phyloP scores from a whole-genome alignment of 495 filamentous ascomycete species.

The Podospora australis region DNA sequence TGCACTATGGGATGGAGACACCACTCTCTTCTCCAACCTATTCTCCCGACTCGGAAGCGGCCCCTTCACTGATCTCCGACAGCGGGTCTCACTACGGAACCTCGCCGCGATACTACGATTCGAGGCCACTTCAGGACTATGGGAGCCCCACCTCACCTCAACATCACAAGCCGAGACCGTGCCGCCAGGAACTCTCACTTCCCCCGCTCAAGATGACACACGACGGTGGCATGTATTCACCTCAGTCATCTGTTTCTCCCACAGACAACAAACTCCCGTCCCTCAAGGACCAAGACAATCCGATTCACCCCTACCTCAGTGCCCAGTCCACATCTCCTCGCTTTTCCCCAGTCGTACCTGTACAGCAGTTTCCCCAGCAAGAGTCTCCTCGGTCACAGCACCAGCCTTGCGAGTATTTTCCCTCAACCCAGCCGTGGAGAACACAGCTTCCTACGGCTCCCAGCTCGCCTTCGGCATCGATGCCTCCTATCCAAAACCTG shows the following conservation, averaged over 20 bases:
- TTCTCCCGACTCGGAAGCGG: slow-evolving; percentile 20
- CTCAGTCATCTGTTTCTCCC: not conserved
- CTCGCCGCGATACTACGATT: slow-evolving; percentile 1
- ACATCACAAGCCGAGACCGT: too few relatives aligned
- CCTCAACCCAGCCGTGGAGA: slow-evolving; percentile 21
- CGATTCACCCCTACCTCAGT: not conserved
- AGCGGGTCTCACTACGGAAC: slow-evolving; percentile 15
- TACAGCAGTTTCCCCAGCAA: too few relatives aligned
- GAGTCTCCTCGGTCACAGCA: too few relatives aligned
- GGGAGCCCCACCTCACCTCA: too few relatives aligned
- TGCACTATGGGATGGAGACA: slow-evolving; percentile 10
- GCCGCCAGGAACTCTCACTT: too few relatives aligned
- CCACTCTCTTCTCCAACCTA: slow-evolving; percentile 18
- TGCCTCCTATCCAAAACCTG: not conserved
- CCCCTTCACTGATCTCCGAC: slow-evolving; percentile 25
- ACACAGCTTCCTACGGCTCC: slow-evolving; percentile 27
- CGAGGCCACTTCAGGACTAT: too few relatives aligned
- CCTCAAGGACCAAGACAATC: not conserved
- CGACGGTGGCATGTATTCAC: not conserved
- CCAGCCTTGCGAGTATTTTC: not conserved
- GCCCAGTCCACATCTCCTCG: too few relatives aligned
- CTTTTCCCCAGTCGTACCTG: not conserved
- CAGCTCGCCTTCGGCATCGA: slow-evolving; percentile 23
- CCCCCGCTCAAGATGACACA: not conserved
- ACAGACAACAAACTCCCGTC: slow-evolving; percentile 2